Conservation (phyloP, 2,329 filamentous ascomycete genomes). For the Epicoccum nigrum region DNA sequence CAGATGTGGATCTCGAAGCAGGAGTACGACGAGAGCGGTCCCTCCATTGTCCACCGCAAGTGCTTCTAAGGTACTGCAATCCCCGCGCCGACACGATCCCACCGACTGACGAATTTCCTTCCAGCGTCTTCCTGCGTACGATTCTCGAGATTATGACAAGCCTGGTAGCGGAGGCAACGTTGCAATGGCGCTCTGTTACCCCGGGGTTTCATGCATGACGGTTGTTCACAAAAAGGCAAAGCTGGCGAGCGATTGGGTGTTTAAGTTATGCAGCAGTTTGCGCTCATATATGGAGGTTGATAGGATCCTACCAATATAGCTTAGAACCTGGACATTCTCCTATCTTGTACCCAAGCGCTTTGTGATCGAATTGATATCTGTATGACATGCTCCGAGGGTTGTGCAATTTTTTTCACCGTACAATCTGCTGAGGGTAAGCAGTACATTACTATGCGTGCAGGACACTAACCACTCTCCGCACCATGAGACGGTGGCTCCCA, state of each 20-base stretch:
- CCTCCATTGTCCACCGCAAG: conserved; percentile 99
- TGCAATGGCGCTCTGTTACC: conserved; percentile 45
- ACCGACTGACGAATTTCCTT: conserved; percentile 30
- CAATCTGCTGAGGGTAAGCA: too few relatives aligned
- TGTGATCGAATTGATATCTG: conserved; percentile 6
- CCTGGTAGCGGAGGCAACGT: conserved; percentile 46
- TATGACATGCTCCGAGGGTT: conserved; percentile 7
- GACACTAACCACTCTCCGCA: too few relatives aligned
- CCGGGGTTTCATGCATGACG: conserved; percentile 42
- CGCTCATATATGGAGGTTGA: conserved; percentile 38
- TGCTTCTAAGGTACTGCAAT: conserved; percentile 87
- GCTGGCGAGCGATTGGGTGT: conserved; percentile 46
- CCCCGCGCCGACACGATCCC: conserved; percentile 6
- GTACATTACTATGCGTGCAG: too few relatives aligned
- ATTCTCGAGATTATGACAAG: conserved; percentile 46
- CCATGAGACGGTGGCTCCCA: too few relatives aligned
- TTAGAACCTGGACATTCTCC: conserved; percentile 48
- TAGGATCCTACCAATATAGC: conserved; percentile 49
- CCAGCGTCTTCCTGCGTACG: conserved; percentile 44
- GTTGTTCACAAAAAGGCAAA: conserved; percentile 50
- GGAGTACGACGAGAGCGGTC: conserved; percentile 99
- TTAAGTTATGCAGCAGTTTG: conserved; percentile 47
- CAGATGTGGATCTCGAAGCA: conserved; percentile 99
- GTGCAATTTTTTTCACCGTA: neutral
- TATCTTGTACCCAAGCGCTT: conserved; percentile 21